phyloP scores from a whole-genome alignment of 2,329 filamentous ascomycete species.

The Xylariaceae sp. region DNA sequence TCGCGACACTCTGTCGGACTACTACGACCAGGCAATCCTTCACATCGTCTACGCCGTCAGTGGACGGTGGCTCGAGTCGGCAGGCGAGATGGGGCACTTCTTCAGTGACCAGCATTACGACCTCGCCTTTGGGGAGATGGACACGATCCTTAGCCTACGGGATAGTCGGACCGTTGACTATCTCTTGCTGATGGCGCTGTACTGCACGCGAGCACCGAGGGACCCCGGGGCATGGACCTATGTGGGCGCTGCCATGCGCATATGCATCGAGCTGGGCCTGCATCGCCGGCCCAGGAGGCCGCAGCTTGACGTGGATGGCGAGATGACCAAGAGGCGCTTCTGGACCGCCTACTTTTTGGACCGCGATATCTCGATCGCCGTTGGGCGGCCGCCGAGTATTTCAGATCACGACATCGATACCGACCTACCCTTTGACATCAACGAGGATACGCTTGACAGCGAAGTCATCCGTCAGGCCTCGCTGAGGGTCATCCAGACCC shows the following conservation, averaged over 20 bases:
- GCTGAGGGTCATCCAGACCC: conserved; percentile 11
- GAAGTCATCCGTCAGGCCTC: conserved; percentile 18
- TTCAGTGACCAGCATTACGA: conserved; percentile 24
- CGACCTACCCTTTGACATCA: conserved; percentile 21
- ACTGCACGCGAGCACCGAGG: conserved; percentile 23
- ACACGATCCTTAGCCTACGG: conserved; percentile 18
- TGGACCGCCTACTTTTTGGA: conserved; percentile 25
- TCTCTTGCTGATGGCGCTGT: conserved; percentile 22
- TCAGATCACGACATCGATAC: conserved; percentile 25
- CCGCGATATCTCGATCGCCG: conserved; percentile 22
- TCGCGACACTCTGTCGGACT: conserved; percentile 17
- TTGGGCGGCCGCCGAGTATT: conserved; percentile 21
- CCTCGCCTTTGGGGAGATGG: conserved; percentile 20
- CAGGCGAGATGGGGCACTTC: conserved; percentile 23
- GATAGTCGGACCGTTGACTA: conserved; percentile 22
- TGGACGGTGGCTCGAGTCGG: conserved; percentile 24
- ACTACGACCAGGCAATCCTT: conserved; percentile 20
- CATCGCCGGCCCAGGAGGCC: conserved; percentile 19
- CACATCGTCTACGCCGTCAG: conserved; percentile 23
- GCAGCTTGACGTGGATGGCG: conserved; percentile 16
- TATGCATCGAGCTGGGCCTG: conserved; percentile 23
- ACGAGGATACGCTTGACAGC: conserved; percentile 18
- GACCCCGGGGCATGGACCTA: conserved; percentile 25
- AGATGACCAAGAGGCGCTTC: conserved; percentile 24
- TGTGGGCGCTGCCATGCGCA: conserved; percentile 20